Percentiles rank a stretch among this genome's conserved stretches.
These are phyloP conservation scores for Brassica napus DNA, from an alignment of 345 rosid genomes.

Conservation along the genomic window Da-Ae NC_063441.1:11504501-11505000, in stretches of 20 bases:
- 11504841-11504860: slow-evolving; percentile 47
- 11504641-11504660: neutral
- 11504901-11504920: slow-evolving; percentile 73
- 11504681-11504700: too few species aligned
- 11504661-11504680: too few species aligned
- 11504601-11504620: neutral
- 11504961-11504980: slow-evolving; percentile 52
- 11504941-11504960: slow-evolving; percentile 57
- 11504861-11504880: slow-evolving; percentile 60
- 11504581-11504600: neutral
- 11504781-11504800: slow-evolving; percentile 74
- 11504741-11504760: slow-evolving; percentile 32
- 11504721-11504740: neutral
- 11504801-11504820: slow-evolving; percentile 61
- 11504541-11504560: too few species aligned
- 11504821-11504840: slow-evolving; percentile 38
- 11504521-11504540: too few species aligned
- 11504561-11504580: neutral
- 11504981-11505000: slow-evolving; percentile 15
- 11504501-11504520: too few species aligned
- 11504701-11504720: too few species aligned
- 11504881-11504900: slow-evolving; percentile 63
- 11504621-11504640: neutral
- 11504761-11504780: slow-evolving; percentile 48
- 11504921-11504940: slow-evolving; percentile 62